These are phyloP conservation scores for Angomonas deanei DNA, from an alignment of 208 protist genomes.

Conservation along the genomic window DNA sequence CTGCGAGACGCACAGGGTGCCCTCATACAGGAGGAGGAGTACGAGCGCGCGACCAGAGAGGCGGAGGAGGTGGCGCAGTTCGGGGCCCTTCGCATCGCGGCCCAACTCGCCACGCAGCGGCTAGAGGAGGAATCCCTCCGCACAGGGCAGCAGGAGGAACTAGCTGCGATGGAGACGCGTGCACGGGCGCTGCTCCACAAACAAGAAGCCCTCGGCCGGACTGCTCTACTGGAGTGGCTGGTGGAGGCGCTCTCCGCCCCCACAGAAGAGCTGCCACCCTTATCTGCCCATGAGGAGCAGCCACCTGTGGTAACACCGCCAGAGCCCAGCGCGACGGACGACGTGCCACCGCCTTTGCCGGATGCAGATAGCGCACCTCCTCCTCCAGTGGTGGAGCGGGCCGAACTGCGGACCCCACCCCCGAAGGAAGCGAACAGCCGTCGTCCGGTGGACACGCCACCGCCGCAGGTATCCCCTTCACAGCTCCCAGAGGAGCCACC, in stretches of 20 bases:
- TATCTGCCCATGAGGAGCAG: no score
- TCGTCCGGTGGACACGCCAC: background rate
- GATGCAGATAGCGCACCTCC: background rate
- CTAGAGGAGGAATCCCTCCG: background rate
- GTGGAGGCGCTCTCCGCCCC: no score
- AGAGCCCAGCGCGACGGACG: conserved; percentile 4
- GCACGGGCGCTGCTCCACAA: no score
- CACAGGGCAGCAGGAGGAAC: background rate
- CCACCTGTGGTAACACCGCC: background rate
- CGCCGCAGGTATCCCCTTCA: background rate
- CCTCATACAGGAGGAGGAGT: background rate
- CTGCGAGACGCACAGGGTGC: conserved; percentile 1
- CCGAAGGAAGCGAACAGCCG: background rate
- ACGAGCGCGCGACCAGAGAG: background rate
- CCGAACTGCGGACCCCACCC: background rate
- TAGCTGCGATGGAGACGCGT: no score
- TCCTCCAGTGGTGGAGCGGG: background rate
- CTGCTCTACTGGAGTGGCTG: no score
- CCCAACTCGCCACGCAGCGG: background rate
- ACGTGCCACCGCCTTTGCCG: background rate
- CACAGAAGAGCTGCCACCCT: no score
- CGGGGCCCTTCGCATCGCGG: background rate
- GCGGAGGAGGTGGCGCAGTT: conserved; percentile 4
- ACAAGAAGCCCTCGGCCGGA: no score
- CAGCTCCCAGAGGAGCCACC: background rate